These are phyloP conservation scores for Salvia rosmarinus DNA, from an alignment of 257 asterid genomes.

Conservation along the genomic window DNA sequence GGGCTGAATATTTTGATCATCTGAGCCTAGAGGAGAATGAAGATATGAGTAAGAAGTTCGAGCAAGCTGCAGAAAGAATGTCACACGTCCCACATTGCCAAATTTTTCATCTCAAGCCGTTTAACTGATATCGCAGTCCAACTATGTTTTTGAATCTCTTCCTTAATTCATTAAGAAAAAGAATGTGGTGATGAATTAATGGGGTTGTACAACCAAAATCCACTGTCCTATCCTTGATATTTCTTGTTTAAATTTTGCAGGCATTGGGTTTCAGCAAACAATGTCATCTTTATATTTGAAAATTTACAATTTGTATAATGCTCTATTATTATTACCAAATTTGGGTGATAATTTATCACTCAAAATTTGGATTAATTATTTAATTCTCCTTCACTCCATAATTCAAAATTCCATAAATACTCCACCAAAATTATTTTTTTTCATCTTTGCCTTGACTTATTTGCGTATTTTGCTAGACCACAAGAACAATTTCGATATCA, in stretches of 20 bases:
- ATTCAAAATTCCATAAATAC: no score
- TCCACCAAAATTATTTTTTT: no score
- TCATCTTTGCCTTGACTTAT: no score
- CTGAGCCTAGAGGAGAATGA: conserved; percentile 81
- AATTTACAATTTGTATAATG: neutral
- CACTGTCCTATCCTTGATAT: no score
- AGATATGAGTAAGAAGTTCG: conserved; percentile 61
- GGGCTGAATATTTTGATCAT: conserved; percentile 69
- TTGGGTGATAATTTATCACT: no score
- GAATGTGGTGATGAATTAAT: no score
- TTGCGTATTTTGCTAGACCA: no score
- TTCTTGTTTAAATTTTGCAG: no score
- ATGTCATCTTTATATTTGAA: neutral
- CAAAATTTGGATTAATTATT: no score
- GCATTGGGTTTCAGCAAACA: neutral
- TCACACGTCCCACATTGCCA: conserved; percentile 67
- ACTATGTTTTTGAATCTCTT: neutral
- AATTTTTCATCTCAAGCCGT: conserved; percentile 72
- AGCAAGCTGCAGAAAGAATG: conserved; percentile 56
- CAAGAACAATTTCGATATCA: no score
- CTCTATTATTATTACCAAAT: neutral
- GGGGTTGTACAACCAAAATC: no score
- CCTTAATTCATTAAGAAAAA: neutral
- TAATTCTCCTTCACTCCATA: no score
- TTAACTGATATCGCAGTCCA: conserved; percentile 37